Conservation (phyloP, 257 asterid genomes). For the Echium plantagineum region DNA sequence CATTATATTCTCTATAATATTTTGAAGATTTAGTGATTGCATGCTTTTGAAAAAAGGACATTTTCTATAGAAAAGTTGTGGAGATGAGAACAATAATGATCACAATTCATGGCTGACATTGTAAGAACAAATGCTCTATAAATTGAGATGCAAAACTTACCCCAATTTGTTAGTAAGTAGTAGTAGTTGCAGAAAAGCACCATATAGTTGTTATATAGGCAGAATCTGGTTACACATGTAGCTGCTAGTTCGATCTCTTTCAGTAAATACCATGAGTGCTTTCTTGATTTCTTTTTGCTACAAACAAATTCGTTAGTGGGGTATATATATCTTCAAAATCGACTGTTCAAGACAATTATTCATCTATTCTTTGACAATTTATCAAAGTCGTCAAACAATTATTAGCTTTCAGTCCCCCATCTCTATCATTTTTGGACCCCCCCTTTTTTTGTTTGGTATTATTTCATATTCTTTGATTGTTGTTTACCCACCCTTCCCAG, state of each 20-base stretch:
- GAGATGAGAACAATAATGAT: background rate
- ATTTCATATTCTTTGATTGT: background rate
- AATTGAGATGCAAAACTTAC: background rate
- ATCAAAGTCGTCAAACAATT: background rate
- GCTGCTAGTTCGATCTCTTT: background rate
- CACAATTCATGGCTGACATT: no score
- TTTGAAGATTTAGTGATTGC: no score
- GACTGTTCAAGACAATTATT: background rate
- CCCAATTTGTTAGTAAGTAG: background rate
- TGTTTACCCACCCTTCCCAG: no score
- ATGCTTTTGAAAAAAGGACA: no score
- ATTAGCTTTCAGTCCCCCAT: background rate
- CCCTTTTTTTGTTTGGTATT: background rate
- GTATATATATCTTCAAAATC: background rate
- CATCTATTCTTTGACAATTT: background rate
- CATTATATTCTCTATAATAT: no score
- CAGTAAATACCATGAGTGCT: background rate
- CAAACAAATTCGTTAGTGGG: background rate
- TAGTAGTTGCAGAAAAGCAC: background rate
- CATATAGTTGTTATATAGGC: background rate
- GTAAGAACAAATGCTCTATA: background rate
- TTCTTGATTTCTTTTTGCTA: background rate
- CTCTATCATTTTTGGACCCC: background rate
- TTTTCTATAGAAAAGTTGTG: background rate
- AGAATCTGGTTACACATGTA: background rate